Conservation (phyloP, 345 rosid species). For the Streptanthus diversifolius region DNA sequence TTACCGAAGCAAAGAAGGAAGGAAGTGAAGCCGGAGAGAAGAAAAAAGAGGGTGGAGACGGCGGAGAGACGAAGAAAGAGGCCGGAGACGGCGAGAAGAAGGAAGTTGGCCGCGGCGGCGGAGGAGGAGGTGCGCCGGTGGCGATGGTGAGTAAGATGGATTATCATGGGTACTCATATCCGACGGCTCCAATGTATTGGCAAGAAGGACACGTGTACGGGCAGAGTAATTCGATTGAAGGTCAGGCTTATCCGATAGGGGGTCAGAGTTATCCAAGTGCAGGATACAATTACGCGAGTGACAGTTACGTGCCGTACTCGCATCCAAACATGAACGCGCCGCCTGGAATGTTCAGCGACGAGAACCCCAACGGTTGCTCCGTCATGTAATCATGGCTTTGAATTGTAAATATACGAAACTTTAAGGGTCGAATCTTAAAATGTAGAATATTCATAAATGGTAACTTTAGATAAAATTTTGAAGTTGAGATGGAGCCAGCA, state of each 20-base stretch:
- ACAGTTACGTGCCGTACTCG: slow-evolving; percentile 23
- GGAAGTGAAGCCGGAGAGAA: slow-evolving; percentile 29
- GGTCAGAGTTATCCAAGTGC: slow-evolving; percentile 25
- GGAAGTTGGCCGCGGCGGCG: slow-evolving; percentile 31
- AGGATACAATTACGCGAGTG: slow-evolving; percentile 36
- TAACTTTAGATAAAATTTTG: slow-evolving; percentile 10
- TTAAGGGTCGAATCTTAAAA: not conserved
- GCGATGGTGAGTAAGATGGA: slow-evolving; percentile 48
- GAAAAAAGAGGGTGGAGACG: slow-evolving; percentile 51
- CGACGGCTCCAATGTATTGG: slow-evolving; percentile 50
- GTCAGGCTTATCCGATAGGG: slow-evolving; percentile 21
- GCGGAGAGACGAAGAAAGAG: slow-evolving; percentile 32
- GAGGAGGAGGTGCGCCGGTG: slow-evolving; percentile 26
- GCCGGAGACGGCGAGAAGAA: slow-evolving; percentile 25
- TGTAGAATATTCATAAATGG: not conserved
- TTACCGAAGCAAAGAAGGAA: slow-evolving; percentile 37
- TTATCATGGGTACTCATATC: slow-evolving; percentile 37
- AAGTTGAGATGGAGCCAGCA: slow-evolving; percentile 14
- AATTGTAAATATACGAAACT: not conserved
- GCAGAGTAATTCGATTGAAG: slow-evolving; percentile 19
- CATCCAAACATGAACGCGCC: slow-evolving; percentile 34
- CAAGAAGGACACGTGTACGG: slow-evolving; percentile 39
- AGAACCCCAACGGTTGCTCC: slow-evolving; percentile 35
- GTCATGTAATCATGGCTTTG: slow-evolving; percentile 20
- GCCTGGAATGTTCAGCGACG: slow-evolving; percentile 37